Conservation (phyloP, 2,329 filamentous ascomycete genomes). For the Colletotrichum sp. region DNA sequence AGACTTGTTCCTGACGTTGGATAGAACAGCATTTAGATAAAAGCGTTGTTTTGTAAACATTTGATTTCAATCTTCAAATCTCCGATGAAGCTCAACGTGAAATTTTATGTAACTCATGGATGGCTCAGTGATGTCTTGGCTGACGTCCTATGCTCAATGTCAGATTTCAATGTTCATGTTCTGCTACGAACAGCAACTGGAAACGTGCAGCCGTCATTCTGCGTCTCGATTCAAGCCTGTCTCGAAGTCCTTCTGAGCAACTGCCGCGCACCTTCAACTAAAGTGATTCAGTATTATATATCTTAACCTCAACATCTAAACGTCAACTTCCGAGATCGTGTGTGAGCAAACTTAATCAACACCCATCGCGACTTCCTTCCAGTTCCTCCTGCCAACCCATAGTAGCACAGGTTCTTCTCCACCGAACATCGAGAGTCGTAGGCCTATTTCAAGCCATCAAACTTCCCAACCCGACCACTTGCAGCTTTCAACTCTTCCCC, state of each 20-base stretch:
- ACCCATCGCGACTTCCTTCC: neutral
- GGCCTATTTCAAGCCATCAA: neutral
- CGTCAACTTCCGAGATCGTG: neutral
- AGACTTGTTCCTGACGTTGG: neutral
- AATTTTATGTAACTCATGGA: too few species aligned
- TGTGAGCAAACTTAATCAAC: neutral
- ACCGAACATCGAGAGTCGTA: neutral
- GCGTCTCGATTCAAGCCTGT: too few species aligned
- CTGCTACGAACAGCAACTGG: too few species aligned
- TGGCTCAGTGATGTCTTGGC: too few species aligned
- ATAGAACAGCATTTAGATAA: neutral
- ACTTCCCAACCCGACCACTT: neutral
- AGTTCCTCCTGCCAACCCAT: neutral
- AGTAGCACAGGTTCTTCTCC: neutral
- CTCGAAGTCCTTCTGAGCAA: neutral
- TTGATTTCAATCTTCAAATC: neutral
- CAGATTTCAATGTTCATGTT: too few species aligned
- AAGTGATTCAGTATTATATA: neutral
- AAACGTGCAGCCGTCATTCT: too few species aligned
- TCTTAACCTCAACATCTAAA: accelerated
- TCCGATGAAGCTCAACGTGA: too few species aligned
- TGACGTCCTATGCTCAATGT: too few species aligned
- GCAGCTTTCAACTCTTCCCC: neutral
- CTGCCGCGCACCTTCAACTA: accelerated
- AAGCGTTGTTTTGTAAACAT: neutral